Evolutionary conservation across 192 early-diverging fungal species (phyloP), one percentile per base, ranked within the genome.

Genomic region (Coemansia sp.): DNA sequence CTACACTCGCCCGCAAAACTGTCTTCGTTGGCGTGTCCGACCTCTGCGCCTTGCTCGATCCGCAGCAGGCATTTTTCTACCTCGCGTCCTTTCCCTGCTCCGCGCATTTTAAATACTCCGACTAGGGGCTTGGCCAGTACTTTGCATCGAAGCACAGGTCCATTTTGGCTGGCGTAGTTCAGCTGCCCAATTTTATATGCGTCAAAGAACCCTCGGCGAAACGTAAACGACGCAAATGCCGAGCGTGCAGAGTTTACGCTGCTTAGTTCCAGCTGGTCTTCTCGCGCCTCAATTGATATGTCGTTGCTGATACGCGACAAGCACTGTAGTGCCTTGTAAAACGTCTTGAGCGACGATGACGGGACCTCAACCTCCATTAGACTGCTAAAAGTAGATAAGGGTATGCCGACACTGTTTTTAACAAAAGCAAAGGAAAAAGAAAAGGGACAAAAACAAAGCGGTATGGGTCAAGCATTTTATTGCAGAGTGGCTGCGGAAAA

Each of bases 191-290:
- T 62, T 1, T 73, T 55, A 68, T 87, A 92, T 14, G 67, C 60
- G n/a, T 89, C 87, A 72, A 92, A 92, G 69, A 90, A 92, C 27
- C 64, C 74, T 18, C 73, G 63, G 0, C 72, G 82, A 19, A 92
- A 84, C 7, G 80, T 75, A 39, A 88, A 82, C 35, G 70, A 72
- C 9, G 81, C 83, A 59, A 83, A 87, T 2, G 88, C 88, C 0
- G 90, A 87, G 23, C 88, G 85, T 14, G 90, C 82, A 8, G 87
- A 75, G 64, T 89, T 92, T 61, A 88, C 74, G 2, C 86, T 82
- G n/a, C 83, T 81, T 18, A 92, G 78, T 39, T 65, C 48, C 19
- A 87, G 67, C 49, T 82, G 82, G 51, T 83, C 71, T 5, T 78
- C 64, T 27, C 73, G 72, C 14, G 87, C 83, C 43, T 86, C 85